Evolutionary conservation across 148 eudicot genomes (phyloP), one percentile per base, ranked within the genome.

Genomic region (Hydrangea macrophylla): DNA sequence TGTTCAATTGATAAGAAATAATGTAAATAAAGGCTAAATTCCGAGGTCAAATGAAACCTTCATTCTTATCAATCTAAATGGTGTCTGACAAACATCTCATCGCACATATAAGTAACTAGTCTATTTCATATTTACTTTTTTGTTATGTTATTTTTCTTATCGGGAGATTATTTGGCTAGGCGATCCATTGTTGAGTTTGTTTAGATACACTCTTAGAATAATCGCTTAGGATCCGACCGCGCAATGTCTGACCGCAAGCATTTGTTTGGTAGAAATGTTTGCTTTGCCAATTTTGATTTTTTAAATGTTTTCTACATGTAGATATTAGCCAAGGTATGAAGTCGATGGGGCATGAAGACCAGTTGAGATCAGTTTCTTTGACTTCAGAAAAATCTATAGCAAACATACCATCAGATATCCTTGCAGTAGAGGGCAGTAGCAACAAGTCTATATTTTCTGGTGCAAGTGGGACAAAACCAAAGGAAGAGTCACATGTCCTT

Each of bases 251-350:
- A 17, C 57, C 32, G 66, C 67, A 68, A 64, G 67, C 62, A 55
- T 45, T 70, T 71, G 51, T 73, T 35, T 67, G 30, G 57, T 22
- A 50, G 53, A 66, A 53, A 55, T 76, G 71, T 71, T 55, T 50
- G 64, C 70, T 70, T 32, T 55, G 69, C 64, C 56, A 53, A 73
- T 64, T 69, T 73, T 75, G 60, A 50, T 71, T 78, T 22, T 68
- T 62, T 59, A 27, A n/a, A n/a, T 72, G 26, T 59, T 74, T 69
- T 73, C 76, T 57, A 61, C 72, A 24, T 86, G 87, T 87, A 90
- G 96, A 85, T 83, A 72, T 50, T 71, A 73, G 76, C 70, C 75
- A 67, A 65, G 76, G 32, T 44, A 25, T 68, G 72, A 81, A 77
- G 67, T 58, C 75, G 26, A 66, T 75, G 32, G 69, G 62, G 51